A percentile compares a stretch with the other conserved stretches of the same genome.
Conservation (phyloP, 2,329 filamentous ascomycete genomes). For the Seiridium cupressi region DNA sequence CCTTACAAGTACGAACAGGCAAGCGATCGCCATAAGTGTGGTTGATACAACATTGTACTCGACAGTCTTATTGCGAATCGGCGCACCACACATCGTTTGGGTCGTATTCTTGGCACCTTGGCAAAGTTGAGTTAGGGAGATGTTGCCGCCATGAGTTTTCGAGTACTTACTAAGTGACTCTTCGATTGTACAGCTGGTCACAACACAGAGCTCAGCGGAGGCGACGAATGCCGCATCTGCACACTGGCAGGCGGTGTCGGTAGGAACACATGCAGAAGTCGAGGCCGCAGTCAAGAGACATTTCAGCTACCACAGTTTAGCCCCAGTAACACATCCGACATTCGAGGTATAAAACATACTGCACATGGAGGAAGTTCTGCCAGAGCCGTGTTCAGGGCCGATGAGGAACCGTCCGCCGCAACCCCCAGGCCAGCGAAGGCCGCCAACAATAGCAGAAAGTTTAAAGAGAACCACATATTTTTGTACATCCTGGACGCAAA, state of each 20-base stretch:
- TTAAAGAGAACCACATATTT: not conserved
- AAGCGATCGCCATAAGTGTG: conserved; percentile 10
- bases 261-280: conserved; percentile 9
- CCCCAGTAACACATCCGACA: not conserved
- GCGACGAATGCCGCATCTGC: conserved; percentile 1
- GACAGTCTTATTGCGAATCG: conserved; percentile 11
- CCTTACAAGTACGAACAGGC: conserved; percentile 12
- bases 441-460: not conserved
- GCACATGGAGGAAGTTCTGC: not conserved
- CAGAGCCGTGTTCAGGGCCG: not conserved
- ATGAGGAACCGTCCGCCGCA: not conserved
- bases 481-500: not conserved
- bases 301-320: not conserved
- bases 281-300: conserved; percentile 9
- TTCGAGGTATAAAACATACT: not conserved
- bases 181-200: conserved; percentile 10
- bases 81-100: conserved; percentile 14
- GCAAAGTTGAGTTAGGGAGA: not conserved
- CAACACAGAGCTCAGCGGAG: conserved; percentile 9
- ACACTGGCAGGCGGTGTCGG: conserved; percentile 13
- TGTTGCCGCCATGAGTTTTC: too few relatives aligned
- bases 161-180: conserved; percentile 10
- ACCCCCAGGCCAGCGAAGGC: not conserved
- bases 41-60: conserved; percentile 12
- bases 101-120: conserved; percentile 17